A percentile compares a stretch with the other conserved stretches of the same genome.
Evolutionary conservation across 1,139 yeast genomes (phyloP).

Genomic region (Hyphopichia buzzinii): DNA sequence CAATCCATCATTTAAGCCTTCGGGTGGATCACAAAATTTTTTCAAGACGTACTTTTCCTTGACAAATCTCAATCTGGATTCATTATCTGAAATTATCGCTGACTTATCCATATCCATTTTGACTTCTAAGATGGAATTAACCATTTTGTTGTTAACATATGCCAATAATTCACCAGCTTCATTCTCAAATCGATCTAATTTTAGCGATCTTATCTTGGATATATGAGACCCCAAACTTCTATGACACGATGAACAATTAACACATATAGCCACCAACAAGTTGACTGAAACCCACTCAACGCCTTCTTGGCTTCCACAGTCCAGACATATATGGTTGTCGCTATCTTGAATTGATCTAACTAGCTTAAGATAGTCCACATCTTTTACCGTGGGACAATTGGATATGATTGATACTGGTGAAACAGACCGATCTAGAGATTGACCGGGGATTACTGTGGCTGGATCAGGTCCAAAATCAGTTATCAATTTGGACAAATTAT

Average conservation of each 20-base stretch:
- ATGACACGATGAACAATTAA: conserved; percentile 71
- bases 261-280: conserved; percentile 69
- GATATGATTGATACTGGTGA: conserved; percentile 40
- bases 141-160: conserved; percentile 38
- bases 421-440: conserved; percentile 17
- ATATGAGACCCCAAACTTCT: conserved; percentile 52
- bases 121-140: conserved; percentile 40
- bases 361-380: conserved; percentile 33
- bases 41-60: conserved; percentile 48
- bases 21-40: conserved; percentile 29
- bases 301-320: conserved; percentile 61
- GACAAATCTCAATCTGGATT: conserved; percentile 43
- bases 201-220: conserved; percentile 49
- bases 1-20: conserved; percentile 24
- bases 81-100: conserved; percentile 33
- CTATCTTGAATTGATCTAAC: conserved; percentile 49
- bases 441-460: conserved; percentile 16
- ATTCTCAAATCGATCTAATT: conserved; percentile 46
- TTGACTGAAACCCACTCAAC: conserved; percentile 92
- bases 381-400: conserved; percentile 12
- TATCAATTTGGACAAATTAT: conserved; percentile 9
- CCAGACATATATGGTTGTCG: conserved; percentile 72
- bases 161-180: conserved; percentile 41
- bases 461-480: conserved; percentile 12
- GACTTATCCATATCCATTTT: conserved; percentile 8